phyloP scores from a whole-genome alignment of 345 rosid genomes.

The Raphanus sativus region DNA sequence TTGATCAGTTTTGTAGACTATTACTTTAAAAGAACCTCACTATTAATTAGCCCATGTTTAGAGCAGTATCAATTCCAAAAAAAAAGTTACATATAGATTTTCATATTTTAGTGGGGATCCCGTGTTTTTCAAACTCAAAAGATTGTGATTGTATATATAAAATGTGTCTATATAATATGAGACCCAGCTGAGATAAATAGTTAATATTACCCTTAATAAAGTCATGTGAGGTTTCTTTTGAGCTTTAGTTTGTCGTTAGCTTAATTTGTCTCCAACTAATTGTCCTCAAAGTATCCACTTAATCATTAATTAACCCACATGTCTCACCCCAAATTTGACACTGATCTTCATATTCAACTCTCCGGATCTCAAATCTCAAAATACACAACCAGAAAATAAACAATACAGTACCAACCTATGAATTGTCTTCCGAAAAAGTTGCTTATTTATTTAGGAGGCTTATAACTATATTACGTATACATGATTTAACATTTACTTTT shows the following conservation, averaged over 20 bases:
- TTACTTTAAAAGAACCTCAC: background rate
- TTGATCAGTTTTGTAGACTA: background rate
- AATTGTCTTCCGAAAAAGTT: background rate
- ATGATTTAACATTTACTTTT: background rate
- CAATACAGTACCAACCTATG: background rate
- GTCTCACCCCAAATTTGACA: constrained; percentile 15
- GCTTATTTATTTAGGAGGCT: background rate
- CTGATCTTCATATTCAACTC: constrained; percentile 10
- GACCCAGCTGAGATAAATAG: background rate
- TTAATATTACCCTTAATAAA: constrained; percentile 6
- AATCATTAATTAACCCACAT: constrained; percentile 32
- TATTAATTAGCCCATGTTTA: background rate
- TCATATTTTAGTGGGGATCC: constrained; percentile 8
- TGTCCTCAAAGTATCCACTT: constrained; percentile 34
- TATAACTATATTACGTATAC: background rate
- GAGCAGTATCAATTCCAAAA: background rate
- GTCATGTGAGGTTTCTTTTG: constrained; percentile 36
- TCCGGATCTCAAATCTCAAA: background rate
- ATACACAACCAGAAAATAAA: background rate
- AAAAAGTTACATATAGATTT: background rate
- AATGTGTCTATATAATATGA: constrained; percentile 6
- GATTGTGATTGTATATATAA: background rate
- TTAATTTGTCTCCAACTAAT: constrained; percentile 32
- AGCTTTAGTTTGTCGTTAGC: constrained; percentile 35
- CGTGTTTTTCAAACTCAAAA: constrained; percentile 4